Percentiles rank a stretch among this genome's conserved stretches.
phyloP scores from a whole-genome alignment of 805 yeast species.

The Sungouiella thailandica region DNA sequence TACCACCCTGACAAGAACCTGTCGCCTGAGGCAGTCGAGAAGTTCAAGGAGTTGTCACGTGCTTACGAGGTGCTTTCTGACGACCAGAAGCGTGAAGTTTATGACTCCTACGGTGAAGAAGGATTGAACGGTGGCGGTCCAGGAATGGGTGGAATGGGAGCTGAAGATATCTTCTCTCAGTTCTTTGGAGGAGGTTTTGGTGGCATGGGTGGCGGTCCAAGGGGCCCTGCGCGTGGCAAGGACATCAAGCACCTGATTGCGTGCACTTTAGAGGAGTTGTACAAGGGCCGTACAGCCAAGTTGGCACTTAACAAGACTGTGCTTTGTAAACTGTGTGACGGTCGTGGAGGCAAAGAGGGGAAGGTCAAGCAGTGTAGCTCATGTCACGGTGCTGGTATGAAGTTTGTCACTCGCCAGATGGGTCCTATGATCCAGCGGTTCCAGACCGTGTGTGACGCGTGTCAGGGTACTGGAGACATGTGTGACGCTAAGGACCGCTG shows the following conservation, averaged over 20 bases:
- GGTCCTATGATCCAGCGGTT: constrained; percentile 99
- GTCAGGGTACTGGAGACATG: constrained; percentile 90
- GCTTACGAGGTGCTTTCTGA: constrained; percentile 90
- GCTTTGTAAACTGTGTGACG: constrained; percentile 83
- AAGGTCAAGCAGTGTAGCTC: constrained; percentile 78
- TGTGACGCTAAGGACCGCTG: constrained; percentile 86
- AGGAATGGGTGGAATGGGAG: constrained; percentile 51
- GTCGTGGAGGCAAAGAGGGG: constrained; percentile 94
- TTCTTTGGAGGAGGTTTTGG: constrained; percentile 65
- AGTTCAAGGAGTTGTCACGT: constrained; percentile 83
- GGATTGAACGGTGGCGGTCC: constrained; percentile 58
- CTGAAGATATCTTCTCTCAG: constrained; percentile 73
- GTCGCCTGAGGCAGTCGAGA: constrained; percentile 85
- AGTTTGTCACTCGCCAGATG: constrained; percentile 93
- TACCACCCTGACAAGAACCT: constrained; percentile 72
- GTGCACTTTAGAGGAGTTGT: constrained; percentile 88
- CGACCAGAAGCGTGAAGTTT: constrained; percentile 79
- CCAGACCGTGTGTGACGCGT: constrained; percentile 89
- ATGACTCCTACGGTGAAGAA: constrained; percentile 89
- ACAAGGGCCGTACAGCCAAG: constrained; percentile 90
- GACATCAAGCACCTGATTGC: constrained; percentile 86
- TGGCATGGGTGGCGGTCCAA: constrained; percentile 59
- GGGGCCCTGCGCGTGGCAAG: constrained; percentile 84
- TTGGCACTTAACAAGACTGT: constrained; percentile 91
- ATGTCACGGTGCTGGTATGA: constrained; percentile 91